These are phyloP conservation scores for Macroventuria anomochaeta DNA, from an alignment of 2,329 filamentous ascomycete species.

Conservation along the genomic window DNA sequence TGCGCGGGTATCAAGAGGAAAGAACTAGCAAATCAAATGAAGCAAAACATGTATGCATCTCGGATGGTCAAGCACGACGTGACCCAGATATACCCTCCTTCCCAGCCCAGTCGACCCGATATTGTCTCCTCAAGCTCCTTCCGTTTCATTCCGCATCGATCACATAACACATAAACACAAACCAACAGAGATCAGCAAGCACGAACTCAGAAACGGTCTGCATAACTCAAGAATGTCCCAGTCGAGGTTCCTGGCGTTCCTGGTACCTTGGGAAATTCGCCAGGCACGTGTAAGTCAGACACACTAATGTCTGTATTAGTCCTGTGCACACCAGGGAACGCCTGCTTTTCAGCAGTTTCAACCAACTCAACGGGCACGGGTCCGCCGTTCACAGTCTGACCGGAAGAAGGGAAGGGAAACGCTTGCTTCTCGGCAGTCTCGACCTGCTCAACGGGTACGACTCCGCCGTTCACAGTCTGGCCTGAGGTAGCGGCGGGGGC, in stretches of 20 bases:
- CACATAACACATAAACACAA: not conserved
- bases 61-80: not conserved
- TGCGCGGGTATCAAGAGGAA: constrained; percentile 15
- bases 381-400: constrained; percentile 39
- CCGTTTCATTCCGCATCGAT: constrained; percentile 1
- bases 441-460: constrained; percentile 27
- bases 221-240: constrained; percentile 12
- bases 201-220: constrained; percentile 7
- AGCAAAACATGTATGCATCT: not conserved
- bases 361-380: constrained; percentile 28
- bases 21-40: not conserved
- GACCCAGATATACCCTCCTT: constrained; percentile 4
- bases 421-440: constrained; percentile 37
- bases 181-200: not conserved
- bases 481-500: constrained; percentile 32
- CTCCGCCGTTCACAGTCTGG: constrained; percentile 40
- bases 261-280: constrained; percentile 62
- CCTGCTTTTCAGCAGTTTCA: constrained; percentile 27
- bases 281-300: constrained; percentile 72
- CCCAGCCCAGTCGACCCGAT: not conserved
- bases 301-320: constrained; percentile 60
- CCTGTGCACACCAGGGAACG: constrained; percentile 57
- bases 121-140: not conserved
- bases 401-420: constrained; percentile 22
- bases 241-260: constrained; percentile 12